These are phyloP conservation scores for Podospora tetraspora DNA, from an alignment of 495 filamentous ascomycete species.

Conservation along the genomic window DNA sequence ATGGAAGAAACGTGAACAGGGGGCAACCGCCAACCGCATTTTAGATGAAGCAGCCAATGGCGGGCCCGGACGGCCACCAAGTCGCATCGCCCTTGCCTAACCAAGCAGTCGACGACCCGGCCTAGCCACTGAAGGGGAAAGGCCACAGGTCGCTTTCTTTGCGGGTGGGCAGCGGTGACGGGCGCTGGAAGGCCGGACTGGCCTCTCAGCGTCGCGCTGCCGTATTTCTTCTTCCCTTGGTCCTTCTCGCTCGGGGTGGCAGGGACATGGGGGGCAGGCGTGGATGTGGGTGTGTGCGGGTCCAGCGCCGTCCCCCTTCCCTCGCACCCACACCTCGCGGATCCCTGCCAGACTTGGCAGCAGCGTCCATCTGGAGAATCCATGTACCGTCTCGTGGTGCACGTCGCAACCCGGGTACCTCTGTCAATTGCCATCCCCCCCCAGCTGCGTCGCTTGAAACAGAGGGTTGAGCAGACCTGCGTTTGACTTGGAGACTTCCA, in stretches of 20 bases:
- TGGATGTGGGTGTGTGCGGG: constrained; percentile 19
- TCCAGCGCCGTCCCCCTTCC: constrained; percentile 7
- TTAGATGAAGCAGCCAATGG: constrained; percentile 48
- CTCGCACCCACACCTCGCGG: not conserved
- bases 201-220: constrained; percentile 13
- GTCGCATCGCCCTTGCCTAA: constrained; percentile 38
- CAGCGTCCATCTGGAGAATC: constrained; percentile 24
- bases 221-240: constrained; percentile 17
- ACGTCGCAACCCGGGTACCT: constrained; percentile 11
- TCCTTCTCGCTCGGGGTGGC: constrained; percentile 12
- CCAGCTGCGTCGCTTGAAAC: constrained; percentile 19
- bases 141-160: constrained; percentile 6
- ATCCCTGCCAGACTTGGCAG: constrained; percentile 13
- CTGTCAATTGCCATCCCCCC: not conserved
- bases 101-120: constrained; percentile 38
- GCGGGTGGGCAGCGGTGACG: not conserved
- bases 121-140: constrained; percentile 37
- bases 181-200: not conserved
- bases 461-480: constrained; percentile 8
- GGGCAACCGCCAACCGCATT: constrained; percentile 34
- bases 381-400: constrained; percentile 16
- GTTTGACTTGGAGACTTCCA: constrained; percentile 3
- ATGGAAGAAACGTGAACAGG: constrained; percentile 41
- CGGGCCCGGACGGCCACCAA: constrained; percentile 23
- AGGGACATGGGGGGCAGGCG: constrained; percentile 28